Conservation (phyloP, 2,329 filamentous ascomycete genomes). For the Bipolaris sorokiniana region DNA sequence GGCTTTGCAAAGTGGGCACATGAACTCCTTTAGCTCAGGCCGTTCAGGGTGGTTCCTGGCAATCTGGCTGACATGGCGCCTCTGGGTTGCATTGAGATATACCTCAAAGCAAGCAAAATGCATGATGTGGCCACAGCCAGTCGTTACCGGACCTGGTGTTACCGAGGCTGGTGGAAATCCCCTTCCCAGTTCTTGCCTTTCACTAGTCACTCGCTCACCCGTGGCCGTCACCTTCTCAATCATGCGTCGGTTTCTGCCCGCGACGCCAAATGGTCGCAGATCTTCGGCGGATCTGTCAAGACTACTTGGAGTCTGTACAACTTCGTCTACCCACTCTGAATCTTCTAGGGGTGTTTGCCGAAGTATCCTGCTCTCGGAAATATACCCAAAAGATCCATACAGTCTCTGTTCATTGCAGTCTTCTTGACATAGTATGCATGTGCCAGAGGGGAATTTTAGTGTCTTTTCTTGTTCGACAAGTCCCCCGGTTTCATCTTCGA, state of each 20-base stretch:
- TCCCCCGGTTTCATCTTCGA: slow-evolving; percentile 66
- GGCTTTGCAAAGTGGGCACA: slow-evolving; percentile 96
- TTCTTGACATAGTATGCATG: slow-evolving; percentile 96
- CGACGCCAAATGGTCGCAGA: slow-evolving; percentile 87
- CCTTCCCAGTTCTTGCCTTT: slow-evolving; percentile 84
- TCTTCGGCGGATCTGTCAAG: slow-evolving; percentile 84
- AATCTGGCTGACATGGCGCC: slow-evolving; percentile 89
- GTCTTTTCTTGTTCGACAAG: slow-evolving; percentile 70
- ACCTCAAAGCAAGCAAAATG: slow-evolving; percentile 94
- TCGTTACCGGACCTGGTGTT: slow-evolving; percentile 78
- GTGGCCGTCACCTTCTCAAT: slow-evolving; percentile 77
- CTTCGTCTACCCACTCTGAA: slow-evolving; percentile 82
- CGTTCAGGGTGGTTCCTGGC: slow-evolving; percentile 91
- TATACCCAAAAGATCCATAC: slow-evolving; percentile 90
- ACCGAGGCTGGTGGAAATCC: slow-evolving; percentile 77
- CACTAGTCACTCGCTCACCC: slow-evolving; percentile 73
- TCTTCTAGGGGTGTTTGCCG: slow-evolving; percentile 86
- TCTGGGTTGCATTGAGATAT: slow-evolving; percentile 82
- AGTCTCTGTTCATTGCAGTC: slow-evolving; percentile 87
- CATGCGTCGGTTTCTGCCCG: slow-evolving; percentile 80
- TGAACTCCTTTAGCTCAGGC: slow-evolving; percentile 81
- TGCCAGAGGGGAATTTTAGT: slow-evolving; percentile 91
- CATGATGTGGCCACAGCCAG: slow-evolving; percentile 97
- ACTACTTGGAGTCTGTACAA: slow-evolving; percentile 75
- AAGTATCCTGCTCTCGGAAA: slow-evolving; percentile 84